Conservation (phyloP, 805 yeast genomes). For the Sugiyamaella marilandica region DNA sequence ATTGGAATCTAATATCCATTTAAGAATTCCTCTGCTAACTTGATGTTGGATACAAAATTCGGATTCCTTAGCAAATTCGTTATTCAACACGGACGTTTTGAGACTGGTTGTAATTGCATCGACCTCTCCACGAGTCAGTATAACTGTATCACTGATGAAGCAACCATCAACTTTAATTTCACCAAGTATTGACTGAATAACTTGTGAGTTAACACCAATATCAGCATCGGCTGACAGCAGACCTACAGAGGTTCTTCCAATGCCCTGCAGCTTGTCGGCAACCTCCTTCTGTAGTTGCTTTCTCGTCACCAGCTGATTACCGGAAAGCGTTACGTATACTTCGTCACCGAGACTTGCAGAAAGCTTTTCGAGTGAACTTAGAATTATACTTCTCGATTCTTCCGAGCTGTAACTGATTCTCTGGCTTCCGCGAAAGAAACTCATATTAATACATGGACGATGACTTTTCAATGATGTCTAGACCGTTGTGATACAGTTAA, state of each 20-base stretch:
- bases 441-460: too few relatives aligned
- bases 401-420: neutral
- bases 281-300: constrained; percentile 6
- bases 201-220: constrained; percentile 9
- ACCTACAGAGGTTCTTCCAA: constrained; percentile 16
- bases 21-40: neutral
- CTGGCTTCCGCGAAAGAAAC: neutral
- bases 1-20: neutral
- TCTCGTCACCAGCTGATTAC: constrained; percentile 14
- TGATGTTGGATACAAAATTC: neutral
- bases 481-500: too few relatives aligned
- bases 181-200: constrained; percentile 8
- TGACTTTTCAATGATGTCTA: too few relatives aligned
- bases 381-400: neutral
- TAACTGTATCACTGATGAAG: constrained; percentile 4
- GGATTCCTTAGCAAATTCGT: neutral
- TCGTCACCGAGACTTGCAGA: constrained; percentile 6
- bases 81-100: neutral
- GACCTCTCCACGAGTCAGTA: constrained; percentile 12
- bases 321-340: constrained; percentile 12
- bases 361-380: neutral
- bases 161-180: neutral
- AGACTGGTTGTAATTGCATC: neutral
- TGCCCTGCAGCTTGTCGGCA: constrained; percentile 8
- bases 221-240: constrained; percentile 15